Evolutionary conservation across 2,329 filamentous ascomycete species (phyloP).

Genomic region (Aspergillus alliaceus): DNA sequence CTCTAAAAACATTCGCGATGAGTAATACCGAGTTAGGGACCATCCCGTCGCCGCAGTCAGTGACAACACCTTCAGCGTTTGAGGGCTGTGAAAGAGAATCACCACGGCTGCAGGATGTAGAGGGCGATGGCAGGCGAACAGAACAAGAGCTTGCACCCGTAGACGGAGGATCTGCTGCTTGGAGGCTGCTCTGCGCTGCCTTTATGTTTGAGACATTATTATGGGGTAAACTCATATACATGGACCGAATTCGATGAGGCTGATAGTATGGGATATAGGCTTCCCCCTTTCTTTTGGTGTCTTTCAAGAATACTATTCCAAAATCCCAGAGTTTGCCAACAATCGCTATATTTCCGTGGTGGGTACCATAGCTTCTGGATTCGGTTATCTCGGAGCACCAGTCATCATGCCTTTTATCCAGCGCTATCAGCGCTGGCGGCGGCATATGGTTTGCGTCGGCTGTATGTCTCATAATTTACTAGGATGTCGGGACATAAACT

Average conservation of each 20-base stretch:
- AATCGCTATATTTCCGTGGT: conserved; percentile 20
- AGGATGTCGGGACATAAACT: not conserved
- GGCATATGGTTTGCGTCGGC: too few relatives aligned
- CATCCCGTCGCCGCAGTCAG: too few relatives aligned
- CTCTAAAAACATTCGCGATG: too few relatives aligned
- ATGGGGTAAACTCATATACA: conserved; percentile 2
- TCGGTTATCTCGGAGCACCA: conserved; percentile 7
- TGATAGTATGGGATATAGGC: conserved; percentile 7
- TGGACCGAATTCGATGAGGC: not conserved
- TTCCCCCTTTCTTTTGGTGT: conserved; percentile 29
- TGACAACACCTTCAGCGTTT: too few relatives aligned
- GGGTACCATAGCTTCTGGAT: conserved; percentile 20
- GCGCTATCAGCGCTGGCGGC: too few relatives aligned
- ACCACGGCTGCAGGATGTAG: too few relatives aligned
- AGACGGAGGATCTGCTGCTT: not conserved
- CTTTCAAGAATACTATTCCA: conserved; percentile 29
- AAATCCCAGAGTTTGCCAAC: conserved; percentile 16
- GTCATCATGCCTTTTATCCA: too few relatives aligned
- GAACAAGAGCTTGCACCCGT: too few relatives aligned
- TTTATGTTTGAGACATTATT: conserved; percentile 8
- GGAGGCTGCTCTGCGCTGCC: not conserved
- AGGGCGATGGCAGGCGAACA: too few relatives aligned
- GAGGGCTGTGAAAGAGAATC: too few relatives aligned
- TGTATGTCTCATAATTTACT: too few relatives aligned
- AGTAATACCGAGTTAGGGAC: too few relatives aligned